Percentiles rank a stretch among this genome's conserved stretches.
Conservation (phyloP, 805 yeast genomes). For the Saturnispora gosingensis region DNA sequence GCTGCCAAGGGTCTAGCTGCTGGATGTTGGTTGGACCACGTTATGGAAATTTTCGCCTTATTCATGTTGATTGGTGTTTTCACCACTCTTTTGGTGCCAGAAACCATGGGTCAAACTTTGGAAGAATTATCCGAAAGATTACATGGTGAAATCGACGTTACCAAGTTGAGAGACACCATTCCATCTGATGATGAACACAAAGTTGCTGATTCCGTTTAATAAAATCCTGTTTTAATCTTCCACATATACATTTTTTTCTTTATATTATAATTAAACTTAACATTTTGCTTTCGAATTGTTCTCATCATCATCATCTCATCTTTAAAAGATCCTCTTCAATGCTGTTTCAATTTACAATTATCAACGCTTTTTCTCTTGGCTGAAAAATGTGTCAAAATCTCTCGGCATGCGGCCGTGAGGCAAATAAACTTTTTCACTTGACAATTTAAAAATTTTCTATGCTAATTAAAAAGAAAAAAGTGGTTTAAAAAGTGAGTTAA, state of each 20-base stretch:
- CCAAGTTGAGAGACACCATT: conserved; percentile 17
- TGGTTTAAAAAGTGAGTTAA: not conserved
- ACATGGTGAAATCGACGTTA: conserved; percentile 62
- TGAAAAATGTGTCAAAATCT: not conserved
- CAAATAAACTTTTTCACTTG: not conserved
- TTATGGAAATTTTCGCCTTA: conserved; percentile 85
- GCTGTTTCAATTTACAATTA: not conserved
- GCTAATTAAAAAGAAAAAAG: not conserved
- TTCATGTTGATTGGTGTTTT: conserved; percentile 78
- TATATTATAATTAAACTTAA: not conserved
- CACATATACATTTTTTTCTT: not conserved
- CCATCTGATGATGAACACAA: conserved; percentile 23
- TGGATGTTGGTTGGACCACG: conserved; percentile 82
- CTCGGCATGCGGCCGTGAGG: not conserved
- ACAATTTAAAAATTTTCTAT: not conserved
- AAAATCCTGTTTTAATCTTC: not conserved
- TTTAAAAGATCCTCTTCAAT: no score
- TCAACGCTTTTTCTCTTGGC: not conserved
- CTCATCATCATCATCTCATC: not conserved
- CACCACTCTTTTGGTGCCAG: conserved; percentile 65
- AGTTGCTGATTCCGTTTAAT: conserved; percentile 16
- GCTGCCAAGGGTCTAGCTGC: conserved; percentile 35
- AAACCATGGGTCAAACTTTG: conserved; percentile 83
- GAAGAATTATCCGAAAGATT: conserved; percentile 73
- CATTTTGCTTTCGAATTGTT: not conserved